Evolutionary conservation across 768 basidiomycete genomes (phyloP), one percentile per base, ranked within the genome.

Genomic region (Galerina marginata): DNA sequence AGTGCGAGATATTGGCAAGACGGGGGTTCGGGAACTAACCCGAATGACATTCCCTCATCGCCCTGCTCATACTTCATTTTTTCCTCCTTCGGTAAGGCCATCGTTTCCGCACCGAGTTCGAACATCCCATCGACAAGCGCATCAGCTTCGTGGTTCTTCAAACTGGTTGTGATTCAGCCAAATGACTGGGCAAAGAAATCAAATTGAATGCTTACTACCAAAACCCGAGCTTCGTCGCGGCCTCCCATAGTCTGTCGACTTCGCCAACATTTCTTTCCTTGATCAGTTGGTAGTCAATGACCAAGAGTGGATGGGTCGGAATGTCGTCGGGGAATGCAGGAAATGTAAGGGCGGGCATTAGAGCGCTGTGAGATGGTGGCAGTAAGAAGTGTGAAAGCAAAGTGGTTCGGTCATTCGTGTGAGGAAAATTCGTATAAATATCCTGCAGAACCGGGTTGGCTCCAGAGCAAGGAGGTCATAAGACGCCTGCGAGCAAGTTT

Each of bases 21-120:
- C 20, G 25, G 3, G 2, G 4, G 10, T 1, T 26, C 29, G 29
- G 20, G 29, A 38, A 64, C 73, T 36, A 51, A 81, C 81, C 80
- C 80, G 66, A 72, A 69, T 4, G 73, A 75, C 44, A 62, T 71
- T 2, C 81, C 81, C 1, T 71, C 73, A 58, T 85, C 79, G 14
- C 85, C 86, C 67, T 86, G 84, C 63, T 86, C 85, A 61, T 73
- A 87, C 46, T 78, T 79, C 75, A 86, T 74, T 66, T 86, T 85
- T 66, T 88, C 86, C 14, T 81, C 82, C 52, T 83, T 60, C 0
- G 84, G 83, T 2, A 88, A 72, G 0, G 70, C 72, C 74, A 88
- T 83, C 0, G 83, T 82, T 54, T 83, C 83, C 10, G 76, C 77
- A 6, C 84, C 84, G 69, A 86, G 77, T 2, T 79, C 78, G 61